Evolutionary conservation across 2,329 filamentous ascomycete species (phyloP).

Genomic region (Verticillium isaacii): DNA sequence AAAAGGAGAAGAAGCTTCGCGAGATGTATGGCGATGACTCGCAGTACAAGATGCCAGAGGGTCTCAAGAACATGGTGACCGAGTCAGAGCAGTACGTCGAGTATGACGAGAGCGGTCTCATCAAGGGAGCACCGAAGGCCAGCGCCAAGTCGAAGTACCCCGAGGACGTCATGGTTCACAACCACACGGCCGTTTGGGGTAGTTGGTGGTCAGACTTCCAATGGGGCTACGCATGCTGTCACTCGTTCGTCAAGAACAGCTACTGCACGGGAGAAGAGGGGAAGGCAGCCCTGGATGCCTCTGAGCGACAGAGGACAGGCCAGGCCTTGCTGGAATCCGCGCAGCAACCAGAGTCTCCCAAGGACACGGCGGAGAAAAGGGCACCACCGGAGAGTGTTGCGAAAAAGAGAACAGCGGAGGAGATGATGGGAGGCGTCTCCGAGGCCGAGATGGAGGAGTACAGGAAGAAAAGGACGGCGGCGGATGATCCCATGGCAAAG

Average conservation of each 20-base stretch:
- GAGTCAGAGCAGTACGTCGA: constrained; percentile 88
- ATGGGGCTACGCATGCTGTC: constrained; percentile 96
- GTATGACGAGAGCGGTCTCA: constrained; percentile 83
- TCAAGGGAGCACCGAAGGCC: constrained; percentile 80
- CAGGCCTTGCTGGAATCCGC: constrained; percentile 29
- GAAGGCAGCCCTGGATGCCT: constrained; percentile 72
- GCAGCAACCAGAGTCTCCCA: constrained; percentile 16
- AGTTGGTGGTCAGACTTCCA: constrained; percentile 96
- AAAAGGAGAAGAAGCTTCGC: constrained; percentile 64
- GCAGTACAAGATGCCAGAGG: constrained; percentile 49
- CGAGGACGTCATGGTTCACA: constrained; percentile 84
- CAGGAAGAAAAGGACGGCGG: constrained; percentile 66
- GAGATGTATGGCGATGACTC: constrained; percentile 76
- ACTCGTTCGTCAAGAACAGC: constrained; percentile 90
- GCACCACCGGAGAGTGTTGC: constrained; percentile 21
- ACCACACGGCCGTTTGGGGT: constrained; percentile 90
- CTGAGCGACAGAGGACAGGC: constrained; percentile 56
- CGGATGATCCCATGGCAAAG: constrained; percentile 83
- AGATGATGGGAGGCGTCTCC: constrained; percentile 72
- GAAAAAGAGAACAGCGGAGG: constrained; percentile 72
- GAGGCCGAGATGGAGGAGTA: constrained; percentile 87
- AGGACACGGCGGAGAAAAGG: constrained; percentile 27
- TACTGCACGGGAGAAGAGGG: constrained; percentile 95
- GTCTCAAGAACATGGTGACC: constrained; percentile 55
- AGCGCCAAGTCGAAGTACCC: constrained; percentile 84